Base-by-base conservation (phyloP, 2,329 filamentous ascomycete genomes). In the Neoscytalidium dimidiatum region DNA sequence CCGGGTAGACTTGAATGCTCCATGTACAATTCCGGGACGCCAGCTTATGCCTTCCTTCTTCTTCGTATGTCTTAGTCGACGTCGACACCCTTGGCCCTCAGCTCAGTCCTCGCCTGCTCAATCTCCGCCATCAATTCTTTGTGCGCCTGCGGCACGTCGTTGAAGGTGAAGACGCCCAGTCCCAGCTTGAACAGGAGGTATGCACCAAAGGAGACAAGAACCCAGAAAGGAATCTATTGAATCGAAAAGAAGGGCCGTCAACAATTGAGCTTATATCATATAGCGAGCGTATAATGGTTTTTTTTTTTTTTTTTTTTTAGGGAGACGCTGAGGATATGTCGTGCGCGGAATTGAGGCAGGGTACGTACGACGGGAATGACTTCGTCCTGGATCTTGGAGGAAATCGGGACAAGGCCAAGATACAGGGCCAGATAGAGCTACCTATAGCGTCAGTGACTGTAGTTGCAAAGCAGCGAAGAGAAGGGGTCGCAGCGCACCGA, bases 151-250 rank as follows among this genome's bases (percentile, higher is more conserved):
- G 94, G 94, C 56, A 96, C 92, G 79, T 98, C 94, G 83, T 97
- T 95, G 86, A 99, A 99, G 65, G 92, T 97, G 76, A 97, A 85
- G 72, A 99, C 92, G 69, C 95, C 95, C 83, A 88, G 91, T 73
- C 95, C 95, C 68, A 99, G 90, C 72, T 92, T 92, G 82, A 90
- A 92, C 69, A 99, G 90, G 21, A 99, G 89, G 80, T 93, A 94
- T 68, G 94, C 91, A 79, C 94, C 95, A 75, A 98, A 94, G 23
- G 91, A 89, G 70, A 99, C 91, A 71, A 98, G 84, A 52, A 87
- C 88, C 91, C 94, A 99, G 83, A 97, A 92, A 64, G 95, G 95
- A 53, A 98, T 86, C 94, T 97, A 46, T 21, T 44, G 63, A 6
- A 13, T 23, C 3, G 31, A n/a, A 29, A 28, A 29, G 9, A 31